Evolutionary conservation across 164 flowering plant genomes (phyloP).

Genomic region (Magnolia kwangsiensis): DNA sequence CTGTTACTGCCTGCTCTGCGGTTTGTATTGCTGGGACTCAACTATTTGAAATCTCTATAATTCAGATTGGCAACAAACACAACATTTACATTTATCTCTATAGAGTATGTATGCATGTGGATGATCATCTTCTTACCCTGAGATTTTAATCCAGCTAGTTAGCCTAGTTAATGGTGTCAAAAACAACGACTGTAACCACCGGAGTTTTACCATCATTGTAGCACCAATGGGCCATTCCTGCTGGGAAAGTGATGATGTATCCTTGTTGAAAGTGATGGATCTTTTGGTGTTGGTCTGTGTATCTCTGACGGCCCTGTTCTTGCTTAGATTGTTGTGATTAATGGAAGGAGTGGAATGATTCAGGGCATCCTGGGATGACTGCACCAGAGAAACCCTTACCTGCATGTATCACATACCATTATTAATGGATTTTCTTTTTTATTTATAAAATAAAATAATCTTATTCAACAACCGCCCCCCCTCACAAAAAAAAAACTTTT

Average conservation of each 20-base stretch:
- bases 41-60: conserved; percentile 26
- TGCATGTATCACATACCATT: conserved; percentile 9
- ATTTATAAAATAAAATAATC: no score
- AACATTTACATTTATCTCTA: neutral
- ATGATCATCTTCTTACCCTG: neutral
- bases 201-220: conserved; percentile 42
- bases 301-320: conserved; percentile 18
- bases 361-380: conserved; percentile 53
- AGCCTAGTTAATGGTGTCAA: conserved; percentile 33
- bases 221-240: conserved; percentile 46
- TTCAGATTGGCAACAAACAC: neutral
- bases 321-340: neutral
- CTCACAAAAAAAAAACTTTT: no score
- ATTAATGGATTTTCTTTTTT: no score
- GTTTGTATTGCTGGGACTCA: conserved; percentile 19
- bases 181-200: conserved; percentile 27
- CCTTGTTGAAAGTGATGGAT: conserved; percentile 27
- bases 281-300: conserved; percentile 38
- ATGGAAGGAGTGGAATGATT: conserved; percentile 29
- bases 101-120: neutral
- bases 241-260: conserved; percentile 45
- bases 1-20: neutral
- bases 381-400: conserved; percentile 44
- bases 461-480: no score
- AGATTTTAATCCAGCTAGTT: conserved; percentile 46